Percentiles rank a stretch among this genome's conserved stretches.
Evolutionary conservation across 768 basidiomycete genomes (phyloP).

Genomic region (Rhizopogon rudus): DNA sequence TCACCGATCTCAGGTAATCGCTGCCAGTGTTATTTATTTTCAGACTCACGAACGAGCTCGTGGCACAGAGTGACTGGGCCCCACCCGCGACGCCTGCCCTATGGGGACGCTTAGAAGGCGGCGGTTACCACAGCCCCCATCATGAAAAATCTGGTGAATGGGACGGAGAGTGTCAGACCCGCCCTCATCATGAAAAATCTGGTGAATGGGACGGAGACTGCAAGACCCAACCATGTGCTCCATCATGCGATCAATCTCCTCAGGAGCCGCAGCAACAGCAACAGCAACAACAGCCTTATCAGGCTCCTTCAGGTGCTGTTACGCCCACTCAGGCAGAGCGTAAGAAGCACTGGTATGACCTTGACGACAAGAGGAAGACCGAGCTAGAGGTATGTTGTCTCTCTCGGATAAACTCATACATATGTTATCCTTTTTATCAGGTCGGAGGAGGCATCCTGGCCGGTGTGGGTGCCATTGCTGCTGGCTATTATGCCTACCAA

Average conservation of each 20-base stretch:
- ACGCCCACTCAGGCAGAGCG: constrained; percentile 37
- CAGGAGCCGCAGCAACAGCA: constrained; percentile 20
- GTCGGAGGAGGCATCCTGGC: constrained; percentile 60
- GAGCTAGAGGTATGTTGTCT: constrained; percentile 44
- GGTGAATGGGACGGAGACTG: constrained; percentile 16
- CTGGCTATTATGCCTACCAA: constrained; percentile 47
- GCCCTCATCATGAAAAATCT: constrained; percentile 11
- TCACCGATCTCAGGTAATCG: constrained; percentile 58
- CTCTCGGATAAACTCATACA: background rate
- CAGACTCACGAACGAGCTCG: constrained; percentile 4
- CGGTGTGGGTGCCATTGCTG: constrained; percentile 48
- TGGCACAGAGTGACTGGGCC: constrained; percentile 58
- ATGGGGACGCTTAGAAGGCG: constrained; percentile 51
- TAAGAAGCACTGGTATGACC: constrained; percentile 51
- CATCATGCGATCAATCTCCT: constrained; percentile 1
- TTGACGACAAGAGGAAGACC: constrained; percentile 53
- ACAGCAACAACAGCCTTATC: constrained; percentile 23
- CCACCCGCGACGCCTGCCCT: constrained; percentile 59
- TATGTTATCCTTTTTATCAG: constrained; percentile 29
- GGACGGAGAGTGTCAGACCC: constrained; percentile 8
- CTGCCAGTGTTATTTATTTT: background rate
- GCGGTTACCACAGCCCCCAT: constrained; percentile 18
- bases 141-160: constrained; percentile 13
- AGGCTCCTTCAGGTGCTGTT: constrained; percentile 14
- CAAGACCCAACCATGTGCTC: constrained; percentile 1